Percentiles rank a stretch among this genome's conserved stretches.
Evolutionary conservation across 2,329 filamentous ascomycete genomes (phyloP).

Genomic region (Westerdykella aurantiaca): DNA sequence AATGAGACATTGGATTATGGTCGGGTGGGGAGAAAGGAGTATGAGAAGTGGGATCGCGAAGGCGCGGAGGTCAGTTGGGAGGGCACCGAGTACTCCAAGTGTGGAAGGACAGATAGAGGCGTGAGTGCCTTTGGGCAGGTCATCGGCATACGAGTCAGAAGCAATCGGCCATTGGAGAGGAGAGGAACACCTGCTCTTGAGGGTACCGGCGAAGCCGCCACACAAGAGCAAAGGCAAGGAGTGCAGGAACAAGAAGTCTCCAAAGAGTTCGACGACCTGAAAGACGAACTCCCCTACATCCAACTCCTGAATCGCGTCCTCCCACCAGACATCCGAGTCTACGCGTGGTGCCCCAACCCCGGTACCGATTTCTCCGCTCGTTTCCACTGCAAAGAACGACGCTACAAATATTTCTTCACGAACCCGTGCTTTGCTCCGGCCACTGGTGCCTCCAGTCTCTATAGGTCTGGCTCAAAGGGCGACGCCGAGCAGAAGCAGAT

Average conservation of each 20-base stretch:
- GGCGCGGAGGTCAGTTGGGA: slow-evolving; percentile 63
- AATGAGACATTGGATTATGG: slow-evolving; percentile 18
- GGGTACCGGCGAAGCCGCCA: slow-evolving; percentile 1
- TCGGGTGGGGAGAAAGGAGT: slow-evolving; percentile 26
- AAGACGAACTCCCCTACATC: slow-evolving; percentile 79
- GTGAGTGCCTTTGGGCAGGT: slow-evolving; percentile 98
- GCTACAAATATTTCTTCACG: slow-evolving; percentile 97
- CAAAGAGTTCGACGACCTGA: slow-evolving; percentile 57
- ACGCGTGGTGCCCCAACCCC: slow-evolving; percentile 87
- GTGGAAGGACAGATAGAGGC: slow-evolving; percentile 84
- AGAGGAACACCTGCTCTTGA: slow-evolving; percentile 4
- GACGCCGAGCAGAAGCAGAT: slow-evolving; percentile 10
- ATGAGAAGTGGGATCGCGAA: slow-evolving; percentile 27
- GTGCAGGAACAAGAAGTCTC: slow-evolving; percentile 14
- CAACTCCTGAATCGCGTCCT: slow-evolving; percentile 80
- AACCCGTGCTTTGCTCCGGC: slow-evolving; percentile 77
- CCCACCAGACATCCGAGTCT: slow-evolving; percentile 79
- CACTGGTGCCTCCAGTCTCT: slow-evolving; percentile 50
- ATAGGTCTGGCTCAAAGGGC: slow-evolving; percentile 17
- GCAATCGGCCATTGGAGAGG: slow-evolving; percentile 58
- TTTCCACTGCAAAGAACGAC: slow-evolving; percentile 85
- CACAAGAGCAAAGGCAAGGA: slow-evolving; percentile 4
- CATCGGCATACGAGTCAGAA: slow-evolving; percentile 74
- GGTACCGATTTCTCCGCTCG: slow-evolving; percentile 79
- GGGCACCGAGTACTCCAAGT: slow-evolving; percentile 87